phyloP scores from a whole-genome alignment of 2,329 filamentous ascomycete species.

The Tolypocladium inflatum region DNA sequence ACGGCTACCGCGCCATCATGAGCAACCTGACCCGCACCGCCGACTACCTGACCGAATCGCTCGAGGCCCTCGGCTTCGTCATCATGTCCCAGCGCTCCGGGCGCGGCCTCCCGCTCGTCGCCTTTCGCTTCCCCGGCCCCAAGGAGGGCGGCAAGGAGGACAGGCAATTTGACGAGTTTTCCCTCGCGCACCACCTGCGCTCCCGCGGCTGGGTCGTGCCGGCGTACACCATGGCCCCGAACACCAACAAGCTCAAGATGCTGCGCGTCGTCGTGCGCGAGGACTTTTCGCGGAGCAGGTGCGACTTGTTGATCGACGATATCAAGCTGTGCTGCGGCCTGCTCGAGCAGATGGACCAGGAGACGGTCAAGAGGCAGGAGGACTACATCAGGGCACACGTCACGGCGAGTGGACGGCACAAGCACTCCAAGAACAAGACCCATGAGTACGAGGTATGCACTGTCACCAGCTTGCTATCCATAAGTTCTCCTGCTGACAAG shows the following conservation, averaged over 20 bases:
- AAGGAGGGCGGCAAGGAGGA: slow-evolving; percentile 40
- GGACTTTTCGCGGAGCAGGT: slow-evolving; percentile 77
- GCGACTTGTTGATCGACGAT: slow-evolving; percentile 68
- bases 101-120: slow-evolving; percentile 76
- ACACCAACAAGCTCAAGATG: slow-evolving; percentile 78
- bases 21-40: slow-evolving; percentile 81
- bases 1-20: slow-evolving; percentile 90
- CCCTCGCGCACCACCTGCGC: slow-evolving; percentile 75
- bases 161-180: slow-evolving; percentile 62
- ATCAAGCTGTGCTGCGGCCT: slow-evolving; percentile 67
- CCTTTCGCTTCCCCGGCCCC: slow-evolving; percentile 63
- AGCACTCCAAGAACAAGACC: slow-evolving; percentile 33
- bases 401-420: slow-evolving; percentile 40
- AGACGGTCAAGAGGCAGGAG: slow-evolving; percentile 59
- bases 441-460: slow-evolving; percentile 38
- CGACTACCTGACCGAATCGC: slow-evolving; percentile 70
- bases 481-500: not conserved
- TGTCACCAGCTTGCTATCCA: no score
- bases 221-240: slow-evolving; percentile 93
- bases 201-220: slow-evolving; percentile 88
- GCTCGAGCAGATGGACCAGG: slow-evolving; percentile 64
- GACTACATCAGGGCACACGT: slow-evolving; percentile 53
- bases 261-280: slow-evolving; percentile 87
- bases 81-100: slow-evolving; percentile 79
- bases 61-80: slow-evolving; percentile 69